Percentiles rank a stretch among this genome's conserved stretches.
Conservation (phyloP, 345 rosid genomes). For the Viola odorata region DNA sequence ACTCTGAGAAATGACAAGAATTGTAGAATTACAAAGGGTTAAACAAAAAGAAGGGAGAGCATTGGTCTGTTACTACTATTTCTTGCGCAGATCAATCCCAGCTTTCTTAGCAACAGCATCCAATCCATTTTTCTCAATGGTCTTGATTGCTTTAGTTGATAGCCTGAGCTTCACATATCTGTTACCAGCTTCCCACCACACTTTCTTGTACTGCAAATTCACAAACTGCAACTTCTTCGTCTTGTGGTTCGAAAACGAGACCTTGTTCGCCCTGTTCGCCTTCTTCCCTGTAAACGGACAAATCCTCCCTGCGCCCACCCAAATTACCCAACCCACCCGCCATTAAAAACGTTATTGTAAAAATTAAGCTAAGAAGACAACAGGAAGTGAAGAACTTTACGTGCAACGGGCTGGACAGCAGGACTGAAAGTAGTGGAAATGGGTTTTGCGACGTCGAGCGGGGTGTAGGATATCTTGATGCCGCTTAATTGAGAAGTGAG, state of each 20-base stretch:
- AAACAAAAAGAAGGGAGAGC: not conserved
- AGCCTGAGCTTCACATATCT: slow-evolving; percentile 75
- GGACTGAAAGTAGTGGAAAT: slow-evolving; percentile 36
- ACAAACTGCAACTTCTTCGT: slow-evolving; percentile 86
- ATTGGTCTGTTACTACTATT: slow-evolving; percentile 7
- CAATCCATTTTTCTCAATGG: slow-evolving; percentile 87
- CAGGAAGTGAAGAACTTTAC: slow-evolving; percentile 27
- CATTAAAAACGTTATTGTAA: not conserved
- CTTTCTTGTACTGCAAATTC: slow-evolving; percentile 79
- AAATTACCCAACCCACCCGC: not conserved
- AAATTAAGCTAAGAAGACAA: not conserved
- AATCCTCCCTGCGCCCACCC: slow-evolving; percentile 51
- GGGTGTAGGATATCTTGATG: slow-evolving; percentile 41
- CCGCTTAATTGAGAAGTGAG: slow-evolving; percentile 64
- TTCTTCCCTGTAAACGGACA: slow-evolving; percentile 95
- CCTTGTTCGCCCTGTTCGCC: slow-evolving; percentile 83
- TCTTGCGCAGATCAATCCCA: slow-evolving; percentile 78
- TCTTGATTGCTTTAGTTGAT: slow-evolving; percentile 84
- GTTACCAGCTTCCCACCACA: slow-evolving; percentile 98
- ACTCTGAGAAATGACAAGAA: not conserved
- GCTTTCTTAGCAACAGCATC: slow-evolving; percentile 98
- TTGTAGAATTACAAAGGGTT: not conserved
- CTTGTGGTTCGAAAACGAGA: slow-evolving; percentile 96
- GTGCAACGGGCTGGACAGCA: slow-evolving; percentile 53
- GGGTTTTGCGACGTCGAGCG: slow-evolving; percentile 18